Evolutionary conservation across 495 filamentous ascomycete species (phyloP), one percentile per base, ranked within the genome.

Genomic region (Barbatosphaeria neglecta): DNA sequence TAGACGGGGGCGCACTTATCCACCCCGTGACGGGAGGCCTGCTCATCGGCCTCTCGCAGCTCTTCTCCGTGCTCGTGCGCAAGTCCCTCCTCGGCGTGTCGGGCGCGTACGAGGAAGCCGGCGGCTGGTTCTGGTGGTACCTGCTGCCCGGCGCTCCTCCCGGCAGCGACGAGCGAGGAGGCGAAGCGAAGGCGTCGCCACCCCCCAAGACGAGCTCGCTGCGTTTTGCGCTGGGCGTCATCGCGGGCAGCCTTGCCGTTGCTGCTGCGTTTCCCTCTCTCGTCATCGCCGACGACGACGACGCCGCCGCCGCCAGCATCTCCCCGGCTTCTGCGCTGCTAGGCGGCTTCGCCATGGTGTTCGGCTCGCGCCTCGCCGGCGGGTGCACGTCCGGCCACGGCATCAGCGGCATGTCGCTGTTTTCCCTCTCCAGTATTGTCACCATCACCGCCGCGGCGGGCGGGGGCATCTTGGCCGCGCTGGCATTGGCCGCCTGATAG

Each of bases 321-420:
- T 51, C 43, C 2, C 55, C 62, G 17, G 48, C 50, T 27, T 59
- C 57, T 43, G 62, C 69, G 2, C 45, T 66, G 17, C 18, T 70
- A 20, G 77, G 76, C 16, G 75, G 75, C 16, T 59, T 68, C 18
- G 47, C 76, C 42, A 64, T 80, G 56, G 59, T 72, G 1, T 38
- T 80, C 19, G 76, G 77, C 15, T 63, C 74, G 22, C 58, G 75
- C 43, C 61, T 78, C 38, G 76, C 67, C 0, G 76, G 76, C 4
- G 76, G 76, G 2, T 81, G 76, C 48, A 79, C 76, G 0, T 77
- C 72, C 19, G 77, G 76, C 0, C 77, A 80, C 51, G 77, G 77
- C 1, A 77, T 81, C 48, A 76, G 66, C 23, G 76, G 76, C 4
- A 65, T 80, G 40, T 65, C 68, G 23, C 52, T 70, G 51, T 49